Evolutionary conservation across 768 basidiomycete species (phyloP), one percentile per base, ranked within the genome.

Genomic region (Cystobasidiopsis lactophilus): DNA sequence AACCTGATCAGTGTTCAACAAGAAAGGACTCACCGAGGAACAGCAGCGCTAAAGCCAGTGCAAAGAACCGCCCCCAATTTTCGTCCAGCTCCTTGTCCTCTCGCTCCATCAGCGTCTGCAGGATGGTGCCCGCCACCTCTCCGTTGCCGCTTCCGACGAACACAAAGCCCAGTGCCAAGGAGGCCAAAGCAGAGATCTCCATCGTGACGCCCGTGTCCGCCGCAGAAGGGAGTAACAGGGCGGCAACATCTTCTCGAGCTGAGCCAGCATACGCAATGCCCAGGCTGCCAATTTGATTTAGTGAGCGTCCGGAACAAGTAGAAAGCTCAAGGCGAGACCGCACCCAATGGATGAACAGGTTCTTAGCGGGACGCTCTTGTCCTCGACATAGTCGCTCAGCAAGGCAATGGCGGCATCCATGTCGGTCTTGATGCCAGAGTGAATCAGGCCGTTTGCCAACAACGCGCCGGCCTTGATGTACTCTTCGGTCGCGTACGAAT

Each of bases 381-480:
- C 85, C 59, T 84, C 80, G 24, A 85, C 77, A 67, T 91, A 81
- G 16, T 95, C 91, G 14, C 78, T 78, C 2, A 98, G 75, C 38
- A 98, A 74, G 1, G 86, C 88, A 39, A 89, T 72, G 0, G 88
- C 85, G 0, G 86, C 81, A 59, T 98, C 93, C 13, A 83, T 80
- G 66, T 96, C 91, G 2, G 85, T 83, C 47, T 85, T 78, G 13
- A 96, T 79, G 52, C 82, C 78, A 24, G 78, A 77, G 66, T 88
- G 88, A 31, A 96, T 72, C 55, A 96, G 78, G 56, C 93, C 93
- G 11, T 82, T 95, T 0, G 91, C 93, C 30, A 98, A 75, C 46
- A 95, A 75, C 11, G 91, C 88, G 44, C 93, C 93, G 31, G 89
- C 84, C 72, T 96, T 96, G 73, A 96, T 95, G 66, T 86, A 74